Evolutionary conservation across 495 filamentous ascomycete species (phyloP).

Genomic region (Arthonia radiata): DNA sequence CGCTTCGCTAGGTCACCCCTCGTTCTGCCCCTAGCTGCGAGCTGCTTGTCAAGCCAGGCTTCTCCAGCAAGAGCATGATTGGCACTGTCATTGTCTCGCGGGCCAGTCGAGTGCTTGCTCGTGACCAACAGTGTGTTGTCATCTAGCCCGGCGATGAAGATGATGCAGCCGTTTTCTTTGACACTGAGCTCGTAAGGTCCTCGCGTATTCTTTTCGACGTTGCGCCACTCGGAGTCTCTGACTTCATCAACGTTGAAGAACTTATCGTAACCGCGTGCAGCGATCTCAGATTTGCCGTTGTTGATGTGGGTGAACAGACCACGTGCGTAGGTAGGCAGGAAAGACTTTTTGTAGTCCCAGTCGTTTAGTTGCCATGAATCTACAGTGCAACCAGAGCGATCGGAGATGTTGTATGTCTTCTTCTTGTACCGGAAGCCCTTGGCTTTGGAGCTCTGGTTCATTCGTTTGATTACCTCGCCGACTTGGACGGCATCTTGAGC

Average conservation of each 20-base stretch:
- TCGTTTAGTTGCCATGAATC: constrained; percentile 87
- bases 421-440: constrained; percentile 42
- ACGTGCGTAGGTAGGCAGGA: constrained; percentile 73
- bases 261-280: constrained; percentile 81
- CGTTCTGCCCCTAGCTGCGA: constrained; percentile 47
- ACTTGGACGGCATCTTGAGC: constrained; percentile 41
- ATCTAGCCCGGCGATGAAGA: constrained; percentile 80
- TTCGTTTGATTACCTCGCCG: constrained; percentile 31
- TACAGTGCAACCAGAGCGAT: constrained; percentile 34
- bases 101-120: constrained; percentile 91
- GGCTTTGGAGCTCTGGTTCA: constrained; percentile 18
- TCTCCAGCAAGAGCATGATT: constrained; percentile 80
- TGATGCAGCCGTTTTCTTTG: constrained; percentile 98
- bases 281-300: constrained; percentile 47
- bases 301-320: constrained; percentile 67
- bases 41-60: constrained; percentile 58
- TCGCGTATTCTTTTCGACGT: constrained; percentile 48
- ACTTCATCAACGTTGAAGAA: constrained; percentile 89
- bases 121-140: constrained; percentile 75
- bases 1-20: constrained; percentile 48
- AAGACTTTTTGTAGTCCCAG: constrained; percentile 71
- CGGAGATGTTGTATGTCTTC: constrained; percentile 37
- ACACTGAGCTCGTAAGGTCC: constrained; percentile 88
- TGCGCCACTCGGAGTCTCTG: constrained; percentile 49
- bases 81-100: constrained; percentile 33